These are phyloP conservation scores for Blastobotrys serpentis DNA, from an alignment of 1,139 yeast species.

Conservation along the genomic window DNA sequence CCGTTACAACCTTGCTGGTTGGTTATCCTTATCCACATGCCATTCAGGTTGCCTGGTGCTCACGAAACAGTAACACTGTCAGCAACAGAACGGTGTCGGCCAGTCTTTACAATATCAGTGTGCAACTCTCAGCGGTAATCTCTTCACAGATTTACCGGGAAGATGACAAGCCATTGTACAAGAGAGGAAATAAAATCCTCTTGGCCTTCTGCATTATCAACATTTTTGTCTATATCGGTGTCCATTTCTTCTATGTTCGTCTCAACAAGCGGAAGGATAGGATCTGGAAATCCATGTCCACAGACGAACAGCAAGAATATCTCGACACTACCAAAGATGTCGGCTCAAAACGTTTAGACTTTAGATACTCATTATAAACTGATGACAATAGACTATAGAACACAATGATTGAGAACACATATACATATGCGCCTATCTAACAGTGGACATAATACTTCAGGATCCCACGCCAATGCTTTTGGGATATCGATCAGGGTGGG, in stretches of 20 bases:
- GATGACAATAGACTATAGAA: neutral
- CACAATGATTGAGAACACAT: no score
- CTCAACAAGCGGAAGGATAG: slow-evolving; percentile 46
- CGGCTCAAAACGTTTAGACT: slow-evolving; percentile 56
- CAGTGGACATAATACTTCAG: no score
- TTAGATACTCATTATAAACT: slow-evolving; percentile 34
- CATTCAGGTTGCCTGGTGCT: slow-evolving; percentile 55
- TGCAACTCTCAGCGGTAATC: slow-evolving; percentile 51
- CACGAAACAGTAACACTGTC: slow-evolving; percentile 56
- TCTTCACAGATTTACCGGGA: slow-evolving; percentile 51
- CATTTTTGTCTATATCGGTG: slow-evolving; percentile 24
- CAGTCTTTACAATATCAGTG: slow-evolving; percentile 57
- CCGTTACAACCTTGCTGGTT: slow-evolving; percentile 46
- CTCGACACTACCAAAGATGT: slow-evolving; percentile 44
- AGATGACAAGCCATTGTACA: slow-evolving; percentile 54
- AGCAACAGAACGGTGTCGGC: slow-evolving; percentile 55
- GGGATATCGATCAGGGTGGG: no score
- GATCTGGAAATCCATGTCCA: slow-evolving; percentile 50
- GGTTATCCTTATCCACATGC: slow-evolving; percentile 55
- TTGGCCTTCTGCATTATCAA: slow-evolving; percentile 39
- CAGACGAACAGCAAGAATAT: slow-evolving; percentile 48
- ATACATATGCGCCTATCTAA: no score
- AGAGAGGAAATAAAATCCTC: slow-evolving; percentile 48
- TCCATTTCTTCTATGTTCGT: slow-evolving; percentile 42
- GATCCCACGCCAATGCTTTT: neutral